Percentiles rank a stretch among this genome's conserved stretches.
Evolutionary conservation across 345 rosid species (phyloP).

Genomic region (Sisymbrium altissimum): DNA sequence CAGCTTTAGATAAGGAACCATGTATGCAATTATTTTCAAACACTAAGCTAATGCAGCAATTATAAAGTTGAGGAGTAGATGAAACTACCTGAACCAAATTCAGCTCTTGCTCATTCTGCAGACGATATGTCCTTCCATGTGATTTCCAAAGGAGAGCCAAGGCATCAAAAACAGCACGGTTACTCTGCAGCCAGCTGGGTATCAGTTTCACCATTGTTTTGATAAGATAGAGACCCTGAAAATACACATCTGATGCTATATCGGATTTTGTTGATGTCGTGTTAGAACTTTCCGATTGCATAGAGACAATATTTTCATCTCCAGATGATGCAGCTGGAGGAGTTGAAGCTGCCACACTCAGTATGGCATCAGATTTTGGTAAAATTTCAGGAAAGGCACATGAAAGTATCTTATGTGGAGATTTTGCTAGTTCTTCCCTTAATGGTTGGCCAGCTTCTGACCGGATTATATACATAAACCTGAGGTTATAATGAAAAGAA

Average conservation of each 20-base stretch:
- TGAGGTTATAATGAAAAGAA: conserved; percentile 32
- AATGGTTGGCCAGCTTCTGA: conserved; percentile 96
- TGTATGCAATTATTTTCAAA: conserved; percentile 12
- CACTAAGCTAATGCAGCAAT: conserved; percentile 7
- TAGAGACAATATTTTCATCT: conserved; percentile 50
- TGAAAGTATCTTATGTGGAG: conserved; percentile 82
- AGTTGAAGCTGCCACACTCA: conserved; percentile 51
- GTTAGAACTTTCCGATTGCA: conserved; percentile 42
- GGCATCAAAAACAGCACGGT: conserved; percentile 73
- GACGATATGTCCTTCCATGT: conserved; percentile 76
- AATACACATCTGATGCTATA: conserved; percentile 84
- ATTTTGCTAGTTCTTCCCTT: conserved; percentile 95
- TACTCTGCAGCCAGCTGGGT: conserved; percentile 91
- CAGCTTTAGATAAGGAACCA: conserved; percentile 12
- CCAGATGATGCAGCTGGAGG: conserved; percentile 51
- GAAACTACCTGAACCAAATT: conserved; percentile 81
- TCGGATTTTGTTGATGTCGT: conserved; percentile 42
- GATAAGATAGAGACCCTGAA: conserved; percentile 87
- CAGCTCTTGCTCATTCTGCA: conserved; percentile 87
- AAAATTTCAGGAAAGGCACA: conserved; percentile 78
- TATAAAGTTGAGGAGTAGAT: conserved; percentile 1
- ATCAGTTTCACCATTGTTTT: conserved; percentile 84
- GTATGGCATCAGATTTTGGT: conserved; percentile 40
- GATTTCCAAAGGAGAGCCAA: conserved; percentile 88
- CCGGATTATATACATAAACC: conserved; percentile 87